Conservation (phyloP, 179 eudicot species). For the Pouteria campechiana region DNA sequence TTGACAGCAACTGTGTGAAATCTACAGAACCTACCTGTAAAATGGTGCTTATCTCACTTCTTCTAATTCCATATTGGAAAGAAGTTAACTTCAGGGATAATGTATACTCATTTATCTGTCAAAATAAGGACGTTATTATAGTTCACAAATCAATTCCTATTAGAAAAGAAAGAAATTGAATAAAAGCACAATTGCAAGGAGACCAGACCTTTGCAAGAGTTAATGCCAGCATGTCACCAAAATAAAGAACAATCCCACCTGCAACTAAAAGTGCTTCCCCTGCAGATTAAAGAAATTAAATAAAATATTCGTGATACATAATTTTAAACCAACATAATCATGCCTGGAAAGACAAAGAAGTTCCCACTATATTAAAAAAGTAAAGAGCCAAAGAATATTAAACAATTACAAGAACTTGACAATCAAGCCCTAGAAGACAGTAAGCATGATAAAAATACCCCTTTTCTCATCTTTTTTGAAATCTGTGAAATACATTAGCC, state of each 20-base stretch:
- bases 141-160: no score
- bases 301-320: no score
- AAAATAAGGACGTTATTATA: conserved; percentile 4
- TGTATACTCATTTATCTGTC: conserved; percentile 26
- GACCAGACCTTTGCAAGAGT: conserved; percentile 54
- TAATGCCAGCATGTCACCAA: conserved; percentile 74
- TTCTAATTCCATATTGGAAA: conserved; percentile 24
- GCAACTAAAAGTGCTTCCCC: conserved; percentile 93
- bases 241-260: conserved; percentile 62
- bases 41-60: conserved; percentile 78
- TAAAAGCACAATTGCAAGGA: conserved; percentile 7
- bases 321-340: no score
- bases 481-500: no score
- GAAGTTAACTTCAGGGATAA: conserved; percentile 15
- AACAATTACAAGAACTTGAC: no score
- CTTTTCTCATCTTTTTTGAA: no score
- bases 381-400: no score
- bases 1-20: neutral
- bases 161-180: no score
- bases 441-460: no score
- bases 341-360: no score
- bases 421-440: no score
- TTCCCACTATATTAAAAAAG: no score
- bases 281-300: conserved; percentile 16
- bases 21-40: conserved; percentile 44